Evolutionary conservation across 495 filamentous ascomycete genomes (phyloP).

Genomic region (Xylaria longipes): DNA sequence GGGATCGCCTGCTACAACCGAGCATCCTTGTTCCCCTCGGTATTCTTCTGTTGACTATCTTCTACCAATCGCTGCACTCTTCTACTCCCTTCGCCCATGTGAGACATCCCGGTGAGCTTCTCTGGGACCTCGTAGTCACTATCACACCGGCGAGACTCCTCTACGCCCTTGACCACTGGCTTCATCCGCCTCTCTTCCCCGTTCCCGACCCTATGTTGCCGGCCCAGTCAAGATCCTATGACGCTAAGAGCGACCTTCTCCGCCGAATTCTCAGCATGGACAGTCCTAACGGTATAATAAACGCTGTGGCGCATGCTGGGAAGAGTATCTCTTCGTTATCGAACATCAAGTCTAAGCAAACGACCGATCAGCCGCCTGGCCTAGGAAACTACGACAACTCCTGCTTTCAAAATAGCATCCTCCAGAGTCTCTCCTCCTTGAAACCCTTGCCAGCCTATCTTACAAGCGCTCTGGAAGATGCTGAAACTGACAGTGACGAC

Average conservation of each 20-base stretch:
- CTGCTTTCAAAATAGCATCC: constrained; percentile 96
- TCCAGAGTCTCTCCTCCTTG: constrained; percentile 84
- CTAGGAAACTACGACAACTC: constrained; percentile 92
- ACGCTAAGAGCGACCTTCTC: constrained; percentile 71
- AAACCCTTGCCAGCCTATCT: constrained; percentile 64
- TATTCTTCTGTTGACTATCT: constrained; percentile 47
- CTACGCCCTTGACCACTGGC: constrained; percentile 61
- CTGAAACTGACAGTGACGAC: constrained; percentile 42
- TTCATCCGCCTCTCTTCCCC: constrained; percentile 46
- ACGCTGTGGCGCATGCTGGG: constrained; percentile 45
- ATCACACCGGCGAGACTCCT: constrained; percentile 66
- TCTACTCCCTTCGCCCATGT: constrained; percentile 37
- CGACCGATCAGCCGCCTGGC: constrained; percentile 66
- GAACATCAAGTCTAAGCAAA: constrained; percentile 45
- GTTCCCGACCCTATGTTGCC: constrained; percentile 29
- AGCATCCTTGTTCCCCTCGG: constrained; percentile 45
- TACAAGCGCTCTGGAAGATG: constrained; percentile 36
- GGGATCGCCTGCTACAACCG: constrained; percentile 42
- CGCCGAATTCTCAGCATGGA: constrained; percentile 71
- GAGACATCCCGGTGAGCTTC: constrained; percentile 48
- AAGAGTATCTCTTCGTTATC: constrained; percentile 59
- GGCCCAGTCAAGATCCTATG: constrained; percentile 45
- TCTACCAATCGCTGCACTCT: constrained; percentile 51
- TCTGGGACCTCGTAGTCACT: constrained; percentile 70
- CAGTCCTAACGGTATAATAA: constrained; percentile 47